Percentiles rank a stretch among this genome's conserved stretches.
phyloP scores from a whole-genome alignment of 208 protist species.

The Acanthamoeba triangularis region DNA sequence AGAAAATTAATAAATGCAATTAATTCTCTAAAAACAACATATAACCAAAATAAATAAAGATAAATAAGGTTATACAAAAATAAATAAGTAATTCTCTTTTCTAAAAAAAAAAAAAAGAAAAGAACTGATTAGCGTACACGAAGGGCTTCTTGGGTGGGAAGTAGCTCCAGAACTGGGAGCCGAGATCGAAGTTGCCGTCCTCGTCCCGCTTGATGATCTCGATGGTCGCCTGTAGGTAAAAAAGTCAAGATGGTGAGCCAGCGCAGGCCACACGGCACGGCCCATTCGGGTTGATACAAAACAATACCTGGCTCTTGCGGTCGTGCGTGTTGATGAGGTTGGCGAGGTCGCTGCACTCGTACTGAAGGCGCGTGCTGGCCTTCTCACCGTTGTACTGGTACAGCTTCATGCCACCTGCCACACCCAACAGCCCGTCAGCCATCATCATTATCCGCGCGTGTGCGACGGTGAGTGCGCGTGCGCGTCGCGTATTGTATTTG shows the following conservation, averaged over 20 bases:
- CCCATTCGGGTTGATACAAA: no score
- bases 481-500: no score
- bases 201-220: slow-evolving; percentile 26
- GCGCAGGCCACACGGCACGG: no score
- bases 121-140: not conserved
- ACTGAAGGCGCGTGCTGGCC: slow-evolving; percentile 35
- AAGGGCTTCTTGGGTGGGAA: slow-evolving; percentile 61
- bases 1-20: not conserved
- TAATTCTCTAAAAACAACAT: no score
- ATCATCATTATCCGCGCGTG: not conserved
- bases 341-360: slow-evolving; percentile 49
- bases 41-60: no score
- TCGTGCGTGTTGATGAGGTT: slow-evolving; percentile 57
- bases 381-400: slow-evolving; percentile 47
- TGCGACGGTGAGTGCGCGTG: no score
- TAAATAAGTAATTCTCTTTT: not conserved
- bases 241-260: no score
- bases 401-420: slow-evolving; percentile 15
- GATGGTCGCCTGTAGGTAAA: not conserved
- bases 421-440: not conserved
- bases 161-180: slow-evolving; percentile 49
- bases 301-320: slow-evolving; percentile 31
- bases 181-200: not conserved
- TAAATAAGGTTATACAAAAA: no score
- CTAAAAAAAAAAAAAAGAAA: not conserved